Conservation (phyloP, 2,329 filamentous ascomycete genomes). For the Ophiostoma sp. region DNA sequence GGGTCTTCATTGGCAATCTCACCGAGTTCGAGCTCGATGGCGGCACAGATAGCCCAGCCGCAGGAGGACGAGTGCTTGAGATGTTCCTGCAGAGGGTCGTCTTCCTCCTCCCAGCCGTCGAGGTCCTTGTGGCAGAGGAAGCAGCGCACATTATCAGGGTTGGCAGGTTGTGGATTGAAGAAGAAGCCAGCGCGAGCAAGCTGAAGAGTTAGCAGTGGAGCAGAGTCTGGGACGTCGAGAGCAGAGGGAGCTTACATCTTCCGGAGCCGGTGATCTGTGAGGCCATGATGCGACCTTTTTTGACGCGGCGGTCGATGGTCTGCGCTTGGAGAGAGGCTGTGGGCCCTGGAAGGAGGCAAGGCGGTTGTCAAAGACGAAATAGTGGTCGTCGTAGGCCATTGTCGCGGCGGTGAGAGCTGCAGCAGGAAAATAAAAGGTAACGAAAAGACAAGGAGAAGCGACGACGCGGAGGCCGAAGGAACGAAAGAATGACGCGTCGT, state of each 20-base stretch:
- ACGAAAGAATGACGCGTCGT: conserved; percentile 18
- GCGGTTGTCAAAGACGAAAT: conserved; percentile 66
- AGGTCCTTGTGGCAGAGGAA: conserved; percentile 80
- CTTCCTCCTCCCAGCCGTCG: conserved; percentile 85
- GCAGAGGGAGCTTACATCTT: conserved; percentile 47
- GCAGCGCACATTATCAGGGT: conserved; percentile 82
- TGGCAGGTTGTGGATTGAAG: conserved; percentile 68
- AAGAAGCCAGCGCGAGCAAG: conserved; percentile 89
- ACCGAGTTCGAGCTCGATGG: conserved; percentile 55
- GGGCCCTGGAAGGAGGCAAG: conserved; percentile 70
- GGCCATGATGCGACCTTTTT: conserved; percentile 70
- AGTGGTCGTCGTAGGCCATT: conserved; percentile 41
- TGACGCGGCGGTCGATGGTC: conserved; percentile 59
- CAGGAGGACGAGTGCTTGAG: conserved; percentile 75
- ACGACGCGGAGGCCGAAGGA: not conserved
- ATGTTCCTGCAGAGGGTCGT: conserved; percentile 80
- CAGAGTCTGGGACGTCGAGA: conserved; percentile 31
- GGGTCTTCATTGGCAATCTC: conserved; percentile 69
- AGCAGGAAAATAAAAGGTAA: not conserved
- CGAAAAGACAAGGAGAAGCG: not conserved
- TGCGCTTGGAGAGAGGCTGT: conserved; percentile 60
- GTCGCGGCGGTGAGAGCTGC: conserved; percentile 22
- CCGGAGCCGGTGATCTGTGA: conserved; percentile 60
- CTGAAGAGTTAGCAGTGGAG: conserved; percentile 40
- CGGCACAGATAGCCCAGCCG: conserved; percentile 74